Evolutionary conservation across 176 grass and related monocot species (phyloP), one percentile per base, ranked within the genome.

Genomic region (Avena atlantica): DNA sequence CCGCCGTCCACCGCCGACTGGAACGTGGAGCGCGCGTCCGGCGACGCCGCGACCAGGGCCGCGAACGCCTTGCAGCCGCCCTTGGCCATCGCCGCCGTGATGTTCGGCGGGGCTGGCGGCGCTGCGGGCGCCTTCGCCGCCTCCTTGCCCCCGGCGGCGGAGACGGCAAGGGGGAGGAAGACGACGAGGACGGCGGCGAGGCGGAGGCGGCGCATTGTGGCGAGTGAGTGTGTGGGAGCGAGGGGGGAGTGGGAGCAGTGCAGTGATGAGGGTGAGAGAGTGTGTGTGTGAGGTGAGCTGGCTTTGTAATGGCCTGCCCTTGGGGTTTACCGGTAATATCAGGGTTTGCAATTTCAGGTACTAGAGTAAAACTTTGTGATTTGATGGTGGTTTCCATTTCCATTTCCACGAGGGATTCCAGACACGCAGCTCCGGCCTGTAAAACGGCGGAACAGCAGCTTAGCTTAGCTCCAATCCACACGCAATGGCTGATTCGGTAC

Each of bases 11-110:
- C 86, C 6, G 87, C 87, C 0, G 85, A 90, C 80, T 94, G 86
- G 85, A 97, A 77, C 50, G 74, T 56, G 50, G 74, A 19, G 74
- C 15, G 50, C 50, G 74, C 74, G 74, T 77, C 74, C 16, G 74
- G 74, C 16, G 74, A 77, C 15, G 74, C 74, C 74, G 74, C 50
- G 15, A 77, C 74, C 70, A 97, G 92, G 50, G 91, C 74, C 65
- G 92, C 94, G 83, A 97, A 97, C 70, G 86, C 76, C 84, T 92
- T 97, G 88, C 94, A 97, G 20, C 90, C 90, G 69, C 89, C 91
- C 76, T 92, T 94, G 9, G 65, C 76, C 94, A 97, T 97, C 5
- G 81, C 11, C 12, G 88, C 84, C 60, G 92, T 97, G 83, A 94
- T 93, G 90, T 92, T 97, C 29, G 83, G 94, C 4, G 88, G 87